These are phyloP conservation scores for Vickermania spadyakhi DNA, from an alignment of 208 protist species.

Conservation along the genomic window DNA sequence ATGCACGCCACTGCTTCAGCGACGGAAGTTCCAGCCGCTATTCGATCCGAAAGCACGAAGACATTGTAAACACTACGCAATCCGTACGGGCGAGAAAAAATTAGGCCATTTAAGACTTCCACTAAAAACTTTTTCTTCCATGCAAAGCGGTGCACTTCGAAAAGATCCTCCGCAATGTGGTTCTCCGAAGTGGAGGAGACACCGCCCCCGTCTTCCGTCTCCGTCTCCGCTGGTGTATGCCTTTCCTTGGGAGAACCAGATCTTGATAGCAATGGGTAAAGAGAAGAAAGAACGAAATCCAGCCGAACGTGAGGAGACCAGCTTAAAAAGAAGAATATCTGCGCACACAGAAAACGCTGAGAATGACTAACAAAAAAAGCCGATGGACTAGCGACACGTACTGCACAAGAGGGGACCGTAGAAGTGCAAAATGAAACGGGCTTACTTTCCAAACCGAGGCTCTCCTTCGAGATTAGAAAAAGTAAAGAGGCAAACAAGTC, in stretches of 20 bases:
- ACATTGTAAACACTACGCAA: conserved; percentile 6
- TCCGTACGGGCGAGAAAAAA: conserved; percentile 1
- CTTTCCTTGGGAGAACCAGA: background rate
- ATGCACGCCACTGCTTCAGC: conserved; percentile 48
- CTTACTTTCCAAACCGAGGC: background rate
- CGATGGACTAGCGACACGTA: conserved; percentile 13
- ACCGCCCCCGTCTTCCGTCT: background rate
- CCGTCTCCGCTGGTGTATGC: no score
- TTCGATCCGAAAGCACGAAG: conserved; percentile 53
- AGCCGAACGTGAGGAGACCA: conserved; percentile 23
- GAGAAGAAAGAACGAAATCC: conserved; percentile 26
- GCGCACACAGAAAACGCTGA: conserved; percentile 31
- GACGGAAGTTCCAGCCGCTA: conserved; percentile 21
- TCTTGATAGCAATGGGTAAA: conserved; percentile 60
- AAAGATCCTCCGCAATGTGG: background rate
- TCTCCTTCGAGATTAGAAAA: conserved; percentile 9
- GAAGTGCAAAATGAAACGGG: no score
- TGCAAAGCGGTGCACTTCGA: background rate
- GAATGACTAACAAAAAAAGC: conserved; percentile 41
- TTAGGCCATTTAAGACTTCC: background rate
- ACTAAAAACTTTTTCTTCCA: background rate
- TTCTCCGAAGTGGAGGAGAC: background rate
- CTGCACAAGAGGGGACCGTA: no score
- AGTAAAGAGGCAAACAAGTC: conserved; percentile 15
- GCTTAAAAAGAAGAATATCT: conserved; percentile 50